Evolutionary conservation across 768 basidiomycete genomes (phyloP), one percentile per base, ranked within the genome.

Genomic region (Neoboletus subvelutipes): DNA sequence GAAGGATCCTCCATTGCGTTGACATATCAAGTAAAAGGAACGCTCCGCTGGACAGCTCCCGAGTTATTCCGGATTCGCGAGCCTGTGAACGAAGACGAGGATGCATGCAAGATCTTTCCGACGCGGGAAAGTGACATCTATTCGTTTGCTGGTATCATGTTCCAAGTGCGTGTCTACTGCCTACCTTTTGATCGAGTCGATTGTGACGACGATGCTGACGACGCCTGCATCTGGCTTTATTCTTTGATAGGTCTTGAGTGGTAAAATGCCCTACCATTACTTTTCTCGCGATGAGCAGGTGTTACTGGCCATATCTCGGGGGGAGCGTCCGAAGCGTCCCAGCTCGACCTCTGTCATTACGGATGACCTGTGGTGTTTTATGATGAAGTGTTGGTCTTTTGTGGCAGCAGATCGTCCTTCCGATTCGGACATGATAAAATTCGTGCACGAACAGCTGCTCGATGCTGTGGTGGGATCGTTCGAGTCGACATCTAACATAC

Each of bases 11-110:
- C 66, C 18, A 60, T 69, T 13, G 71, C 72, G 28, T 74, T 76
- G 75, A 49, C 59, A 1, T 69, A 57, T n/a, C 59, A 60, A 49
- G 34, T 37, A 8, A 66, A 52, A 40, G 80, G 79, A 3, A 76
- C 79, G n/a, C 68, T 81, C 20, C 75, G 80, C 2, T 82, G 80
- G 78, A 76, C 80, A 11, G 81, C 81, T 29, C 70, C 79, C 0
- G 67, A 75, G 31, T 61, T 82, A 0, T 73, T 78, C 52, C n/a
- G 29, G 1, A 33, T 61, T 15, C 24, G 6, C 22, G 47, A 36
- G 9, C 18, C 37, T 1, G 33, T 5, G 18, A 10, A 31, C 5
- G 42, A 43, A 3, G 29, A n/a, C n/a, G n/a, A 54, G 3, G 40
- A 45, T 1, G 0, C 9, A 8, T 15, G 2, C 22, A 50, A 33